Base-by-base conservation (phyloP, 768 basidiomycete species). In the Mycena epipterygia region DNA sequence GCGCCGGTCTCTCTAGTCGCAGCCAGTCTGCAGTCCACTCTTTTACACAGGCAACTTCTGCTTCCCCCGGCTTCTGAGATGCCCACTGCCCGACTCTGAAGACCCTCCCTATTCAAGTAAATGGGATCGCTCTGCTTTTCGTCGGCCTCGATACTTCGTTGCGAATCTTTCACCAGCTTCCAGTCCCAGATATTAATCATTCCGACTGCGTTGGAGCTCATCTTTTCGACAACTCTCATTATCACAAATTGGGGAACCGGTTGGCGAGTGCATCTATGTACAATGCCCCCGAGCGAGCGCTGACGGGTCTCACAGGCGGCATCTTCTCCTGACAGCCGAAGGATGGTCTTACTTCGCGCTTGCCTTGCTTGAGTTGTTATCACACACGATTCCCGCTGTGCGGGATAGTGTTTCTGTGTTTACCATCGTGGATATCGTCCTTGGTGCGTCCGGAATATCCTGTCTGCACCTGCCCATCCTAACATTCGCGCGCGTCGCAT, bases 111-210 rank as follows among this genome's bases (percentile, higher is more conserved):
- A 64, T 67, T 57, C 64, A n/a, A 68, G 58, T 83, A 81, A 79
- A 87, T 86, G 86, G 84, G 80, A 81, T 84, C 86, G 67, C 81
- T 89, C 75, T 95, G 93, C 80, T 83, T 95, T 70, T 94, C 94
- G 33, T 82, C 88, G 41, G 88, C 90, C 67, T 81, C 91, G 44
- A 92, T 89, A 71, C 88, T 95, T 71, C 93, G 93, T 68, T 95
- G 93, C 77, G 79, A 87, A 70, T 83, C 85, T 49, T 84, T 92
- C 66, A 81, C 84, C 59, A 75, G 67, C 55, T 73, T 81, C 29
- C 80, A 94, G 79, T 84, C 82, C 62, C 78, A 81, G 39, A 74
- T 86, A 44, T 80, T 94, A 63, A 79, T 93, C 71, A 85, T 93
- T 68, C 92, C 93, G 33, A 85, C 90, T 21, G 87, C 80, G 44